Evolutionary conservation across 257 asterid species (phyloP), one percentile per base, ranked within the genome.

Genomic region (Cinchona pubescens): DNA sequence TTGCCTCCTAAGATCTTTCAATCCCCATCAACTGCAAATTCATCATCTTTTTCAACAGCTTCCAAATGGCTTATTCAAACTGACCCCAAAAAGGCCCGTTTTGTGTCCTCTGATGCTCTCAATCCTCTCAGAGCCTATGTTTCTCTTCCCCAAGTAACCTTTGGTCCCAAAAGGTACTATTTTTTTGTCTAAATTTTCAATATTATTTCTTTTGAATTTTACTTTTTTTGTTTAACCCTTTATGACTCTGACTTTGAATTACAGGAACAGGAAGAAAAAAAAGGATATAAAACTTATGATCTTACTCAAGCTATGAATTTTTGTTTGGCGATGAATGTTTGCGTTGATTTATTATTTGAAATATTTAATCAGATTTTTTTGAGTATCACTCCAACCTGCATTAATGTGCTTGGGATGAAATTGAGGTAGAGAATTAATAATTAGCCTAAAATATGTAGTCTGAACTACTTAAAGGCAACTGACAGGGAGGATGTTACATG

Each of bases 81-180:
- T 78, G 90, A 88, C 34, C 78, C 87, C 9, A 69, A 35, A 60
- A 72, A 15, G 25, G 67, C 71, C 4, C 46, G 66, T 59, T 78
- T 40, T 45, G 90, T 80, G 10, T 90, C 96, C 2, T 55, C 88
- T 8, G 93, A 92, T 67, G 97, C 93, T 32, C 77, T 88, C 11
- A 89, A 90, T 82, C 98, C 98, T 25, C 97, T 94, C 73, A 83
- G 88, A 76, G 97, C 83, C 62, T 89, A 87, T 79, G 92, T 90
- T 83, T 92, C 97, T 75, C 81, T 94, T 72, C 97, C 98, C 7
- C 96, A 87, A 81, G 90, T 87, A 80, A 88, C 97, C 0, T 88
- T 92, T 48, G 98, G 97, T 27, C 92, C 98, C 68, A 92, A 79
- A 88, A 88, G 96, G 97, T 94, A 55, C 58, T 9, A 12, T 19